Conservation (phyloP, 129 eudicot species). For the Centaurea solstitialis region DNA sequence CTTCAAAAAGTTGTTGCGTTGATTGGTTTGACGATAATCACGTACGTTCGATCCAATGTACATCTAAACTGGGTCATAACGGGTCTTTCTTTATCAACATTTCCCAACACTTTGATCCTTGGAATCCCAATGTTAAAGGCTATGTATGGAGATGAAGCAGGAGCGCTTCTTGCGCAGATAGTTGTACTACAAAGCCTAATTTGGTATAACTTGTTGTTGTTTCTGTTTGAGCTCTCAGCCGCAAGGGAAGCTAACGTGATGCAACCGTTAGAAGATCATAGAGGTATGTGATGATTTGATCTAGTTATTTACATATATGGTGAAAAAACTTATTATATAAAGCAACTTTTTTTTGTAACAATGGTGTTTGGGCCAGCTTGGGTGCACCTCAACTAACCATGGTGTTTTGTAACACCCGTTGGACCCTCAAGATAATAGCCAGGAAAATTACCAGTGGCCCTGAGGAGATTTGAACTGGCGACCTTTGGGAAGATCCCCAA, state of each 20-base stretch:
- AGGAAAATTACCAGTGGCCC: not conserved
- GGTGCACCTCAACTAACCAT: not conserved
- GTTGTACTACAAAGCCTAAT: constrained; percentile 71
- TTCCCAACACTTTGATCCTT: constrained; percentile 75
- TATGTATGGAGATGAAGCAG: constrained; percentile 71
- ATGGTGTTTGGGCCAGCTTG: not conserved
- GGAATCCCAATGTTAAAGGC: constrained; percentile 77
- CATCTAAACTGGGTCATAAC: constrained; percentile 72
- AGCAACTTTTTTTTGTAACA: too few relatives aligned
- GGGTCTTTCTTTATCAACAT: constrained; percentile 68
- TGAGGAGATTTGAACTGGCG: not conserved
- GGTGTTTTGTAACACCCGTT: not conserved
- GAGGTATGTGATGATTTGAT: constrained; percentile 36
- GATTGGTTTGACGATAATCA: constrained; percentile 34
- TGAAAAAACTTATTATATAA: not conserved
- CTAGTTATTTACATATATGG: not conserved
- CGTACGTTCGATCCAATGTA: constrained; percentile 54
- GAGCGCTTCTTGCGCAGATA: constrained; percentile 55
- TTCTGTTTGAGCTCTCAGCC: constrained; percentile 62
- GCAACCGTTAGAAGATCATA: constrained; percentile 36
- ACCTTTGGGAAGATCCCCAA: not conserved
- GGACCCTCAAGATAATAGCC: not conserved
- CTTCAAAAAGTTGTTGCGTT: constrained; percentile 66
- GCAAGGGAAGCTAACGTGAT: constrained; percentile 38
- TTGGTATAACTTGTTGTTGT: constrained; percentile 71